These are phyloP conservation scores for Ensete glaucum DNA, from an alignment of 176 grass and related monocot genomes.

Conservation along the genomic window DNA sequence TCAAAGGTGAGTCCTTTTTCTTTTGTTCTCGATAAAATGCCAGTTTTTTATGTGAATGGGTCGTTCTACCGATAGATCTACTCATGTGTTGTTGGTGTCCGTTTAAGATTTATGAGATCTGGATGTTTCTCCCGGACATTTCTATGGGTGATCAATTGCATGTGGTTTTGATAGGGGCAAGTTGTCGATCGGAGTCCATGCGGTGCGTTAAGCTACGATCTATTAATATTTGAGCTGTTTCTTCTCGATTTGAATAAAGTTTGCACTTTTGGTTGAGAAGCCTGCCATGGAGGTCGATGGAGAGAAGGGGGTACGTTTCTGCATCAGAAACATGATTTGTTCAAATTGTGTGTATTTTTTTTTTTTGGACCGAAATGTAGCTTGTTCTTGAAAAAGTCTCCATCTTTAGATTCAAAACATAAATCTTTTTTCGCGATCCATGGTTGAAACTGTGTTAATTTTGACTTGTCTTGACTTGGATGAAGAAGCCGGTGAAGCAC, in stretches of 20 bases:
- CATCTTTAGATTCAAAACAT: neutral
- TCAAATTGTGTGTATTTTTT: too few species aligned
- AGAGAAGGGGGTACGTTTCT: conserved; percentile 6
- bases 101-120: neutral
- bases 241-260: neutral
- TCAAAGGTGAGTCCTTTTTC: neutral
- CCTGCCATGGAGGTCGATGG: neutral
- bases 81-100: neutral
- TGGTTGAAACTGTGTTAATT: neutral
- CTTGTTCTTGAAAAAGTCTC: neutral
- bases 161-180: neutral
- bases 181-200: neutral
- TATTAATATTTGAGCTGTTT: neutral
- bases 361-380: neutral
- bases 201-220: neutral
- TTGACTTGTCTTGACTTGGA: neutral
- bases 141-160: neutral
- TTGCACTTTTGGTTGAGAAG: neutral
- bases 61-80: neutral
- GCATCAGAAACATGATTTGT: neutral
- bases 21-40: neutral
- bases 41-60: neutral
- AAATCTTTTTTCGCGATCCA: too few species aligned
- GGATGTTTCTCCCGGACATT: neutral
- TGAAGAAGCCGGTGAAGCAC: conserved; percentile 23